A percentile compares a stretch with the other conserved stretches of the same genome.
Evolutionary conservation across 371 early-diverging fungal genomes (phyloP).

Genomic region (Mortierella sp.): DNA sequence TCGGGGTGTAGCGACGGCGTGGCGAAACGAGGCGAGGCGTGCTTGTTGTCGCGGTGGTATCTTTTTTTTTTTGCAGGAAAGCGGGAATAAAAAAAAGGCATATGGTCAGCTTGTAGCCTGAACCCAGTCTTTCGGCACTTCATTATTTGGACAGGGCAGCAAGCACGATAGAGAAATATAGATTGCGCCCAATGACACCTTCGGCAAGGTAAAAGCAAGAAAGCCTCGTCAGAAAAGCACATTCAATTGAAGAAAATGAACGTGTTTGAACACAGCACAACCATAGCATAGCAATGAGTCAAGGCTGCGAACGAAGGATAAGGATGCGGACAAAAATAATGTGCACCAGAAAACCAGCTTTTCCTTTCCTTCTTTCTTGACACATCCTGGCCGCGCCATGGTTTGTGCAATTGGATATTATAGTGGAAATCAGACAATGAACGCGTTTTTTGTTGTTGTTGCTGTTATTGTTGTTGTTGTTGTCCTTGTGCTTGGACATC

Average conservation of each 20-base stretch:
- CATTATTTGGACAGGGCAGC: background rate
- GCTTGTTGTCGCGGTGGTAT: background rate
- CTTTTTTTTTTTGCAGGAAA: constrained; percentile 7
- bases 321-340: background rate
- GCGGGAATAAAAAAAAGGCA: background rate
- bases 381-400: background rate
- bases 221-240: background rate
- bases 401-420: background rate
- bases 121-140: background rate
- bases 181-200: background rate
- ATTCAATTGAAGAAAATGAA: background rate
- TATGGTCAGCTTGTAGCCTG: background rate
- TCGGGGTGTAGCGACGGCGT: background rate
- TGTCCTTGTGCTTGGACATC: background rate
- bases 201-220: no score
- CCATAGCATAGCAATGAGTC: background rate
- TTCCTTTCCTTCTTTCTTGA: background rate
- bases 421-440: background rate
- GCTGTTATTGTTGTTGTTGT: background rate
- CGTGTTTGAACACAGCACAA: background rate
- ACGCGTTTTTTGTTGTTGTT: background rate
- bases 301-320: background rate
- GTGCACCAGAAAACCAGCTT: background rate
- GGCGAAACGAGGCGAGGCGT: background rate
- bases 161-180: background rate